These are phyloP conservation scores for Meyerozyma guilliermondii DNA, from an alignment of 1,139 yeast species.

Conservation along the genomic window DNA sequence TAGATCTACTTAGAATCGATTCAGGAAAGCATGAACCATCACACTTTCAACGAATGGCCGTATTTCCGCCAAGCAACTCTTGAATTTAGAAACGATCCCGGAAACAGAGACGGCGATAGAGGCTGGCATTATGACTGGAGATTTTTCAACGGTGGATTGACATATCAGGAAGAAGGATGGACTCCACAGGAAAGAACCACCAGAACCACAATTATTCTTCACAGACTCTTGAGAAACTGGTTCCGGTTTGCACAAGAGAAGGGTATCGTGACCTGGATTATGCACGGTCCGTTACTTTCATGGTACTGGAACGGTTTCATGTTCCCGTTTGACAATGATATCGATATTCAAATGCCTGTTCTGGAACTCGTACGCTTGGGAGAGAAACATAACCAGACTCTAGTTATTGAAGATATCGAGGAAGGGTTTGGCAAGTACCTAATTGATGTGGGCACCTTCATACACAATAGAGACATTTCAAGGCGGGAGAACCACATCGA, in stretches of 20 bases:
- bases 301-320: conserved; percentile 19
- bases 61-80: conserved; percentile 16
- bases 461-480: conserved; percentile 12
- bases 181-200: conserved; percentile 13
- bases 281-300: conserved; percentile 16
- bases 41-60: conserved; percentile 16
- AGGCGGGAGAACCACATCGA: conserved; percentile 16
- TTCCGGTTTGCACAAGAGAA: conserved; percentile 30
- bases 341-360: conserved; percentile 19
- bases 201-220: conserved; percentile 21
- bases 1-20: conserved; percentile 17
- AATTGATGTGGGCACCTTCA: conserved; percentile 14
- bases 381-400: conserved; percentile 13
- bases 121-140: conserved; percentile 16
- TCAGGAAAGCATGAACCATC: conserved; percentile 13
- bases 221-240: conserved; percentile 30
- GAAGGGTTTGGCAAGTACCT: conserved; percentile 11
- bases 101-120: background rate
- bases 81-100: background rate
- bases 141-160: conserved; percentile 14
- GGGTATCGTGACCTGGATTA: conserved; percentile 25
- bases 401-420: conserved; percentile 14
- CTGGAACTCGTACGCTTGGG: conserved; percentile 14
- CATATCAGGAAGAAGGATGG: conserved; percentile 15
- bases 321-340: conserved; percentile 20